Evolutionary conservation across 1,284 basidiomycete species (phyloP), one percentile per base, ranked within the genome.

Genomic region (Cerioporus squamosus): DNA sequence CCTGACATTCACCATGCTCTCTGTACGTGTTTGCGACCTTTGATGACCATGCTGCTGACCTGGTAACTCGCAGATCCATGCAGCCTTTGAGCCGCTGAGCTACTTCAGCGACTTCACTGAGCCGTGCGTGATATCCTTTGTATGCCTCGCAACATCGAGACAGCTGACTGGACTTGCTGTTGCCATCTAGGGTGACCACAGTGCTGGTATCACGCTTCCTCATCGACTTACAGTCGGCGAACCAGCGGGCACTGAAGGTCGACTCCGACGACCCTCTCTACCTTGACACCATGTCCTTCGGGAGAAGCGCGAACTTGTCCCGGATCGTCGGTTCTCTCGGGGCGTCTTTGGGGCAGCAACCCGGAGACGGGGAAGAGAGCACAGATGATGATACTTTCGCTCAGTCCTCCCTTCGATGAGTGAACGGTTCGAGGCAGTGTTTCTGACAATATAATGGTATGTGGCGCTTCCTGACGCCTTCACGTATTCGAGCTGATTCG

Each of bases 161-260:
- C 12, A 6, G 10, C 14, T 5, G 12, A 20, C 18, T 36, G 2
- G 20, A 51, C 6, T 8, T 15, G 4, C 40, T 38, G n/a, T 22
- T 5, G 23, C n/a, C 36, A 22, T 24, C 4, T 14, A 51, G 49
- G 14, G 26, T 36, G 15, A 52, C 51, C 12, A 29, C 51, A 14
- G 42, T 52, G 9, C 42, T 52, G 17, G 42, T 53, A 20, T 53
- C 24, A 1, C 51, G 44, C 33, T 53, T 45, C 23, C 51, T 53
- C 33, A 43, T 53, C 22, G 51, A 36, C 26, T 23, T 53, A n/a
- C 51, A 53, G 33, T 23, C 26, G 3, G 33, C 51, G 5, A 38
- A 44, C 31, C 43, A 46, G 44, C 44, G 44, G 9, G 44, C 44
- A 24, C 22, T 44, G 20, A 44, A 44, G 22, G 44, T 44, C 8